phyloP scores from a whole-genome alignment of 441 rosid genomes.

The Melastoma candidum region DNA sequence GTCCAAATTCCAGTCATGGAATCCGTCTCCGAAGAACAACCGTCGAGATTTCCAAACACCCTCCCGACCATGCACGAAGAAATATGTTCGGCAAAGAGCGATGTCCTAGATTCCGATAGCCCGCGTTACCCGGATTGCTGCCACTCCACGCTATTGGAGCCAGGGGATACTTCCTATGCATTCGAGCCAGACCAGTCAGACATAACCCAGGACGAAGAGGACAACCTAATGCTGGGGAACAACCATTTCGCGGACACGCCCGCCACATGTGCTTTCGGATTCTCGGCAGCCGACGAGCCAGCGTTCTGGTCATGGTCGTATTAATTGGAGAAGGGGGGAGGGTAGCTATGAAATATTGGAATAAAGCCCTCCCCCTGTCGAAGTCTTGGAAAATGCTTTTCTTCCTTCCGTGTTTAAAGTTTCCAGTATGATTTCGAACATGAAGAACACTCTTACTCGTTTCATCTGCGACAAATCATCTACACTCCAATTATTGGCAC shows the following conservation, averaged over 20 bases:
- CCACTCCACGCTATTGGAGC: constrained; percentile 40
- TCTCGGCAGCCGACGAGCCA: constrained; percentile 34
- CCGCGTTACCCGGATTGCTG: constrained; percentile 49
- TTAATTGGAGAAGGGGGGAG: constrained; percentile 12
- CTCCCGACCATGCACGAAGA: constrained; percentile 43
- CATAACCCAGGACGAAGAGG: constrained; percentile 44
- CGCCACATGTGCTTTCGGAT: constrained; percentile 23
- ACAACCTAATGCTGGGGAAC: constrained; percentile 38
- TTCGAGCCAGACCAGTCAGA: constrained; percentile 57
- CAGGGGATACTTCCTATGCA: constrained; percentile 41
- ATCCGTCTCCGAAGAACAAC: constrained; percentile 29
- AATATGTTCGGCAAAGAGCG: constrained; percentile 39
- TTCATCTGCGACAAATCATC: too few relatives aligned
- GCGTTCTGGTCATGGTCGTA: constrained; percentile 61
- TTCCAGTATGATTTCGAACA: too few relatives aligned
- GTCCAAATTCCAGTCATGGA: constrained; percentile 22
- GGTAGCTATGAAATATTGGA: too few relatives aligned
- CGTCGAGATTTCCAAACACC: constrained; percentile 23
- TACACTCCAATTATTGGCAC: too few relatives aligned
- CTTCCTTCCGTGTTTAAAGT: too few relatives aligned
- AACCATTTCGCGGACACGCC: constrained; percentile 4
- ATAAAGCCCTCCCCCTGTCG: too few relatives aligned
- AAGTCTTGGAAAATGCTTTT: too few relatives aligned
- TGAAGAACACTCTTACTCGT: too few relatives aligned
- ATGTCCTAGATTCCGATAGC: constrained; percentile 55